Conservation (phyloP, 345 rosid genomes). For the Bruguiera sexangula region DNA sequence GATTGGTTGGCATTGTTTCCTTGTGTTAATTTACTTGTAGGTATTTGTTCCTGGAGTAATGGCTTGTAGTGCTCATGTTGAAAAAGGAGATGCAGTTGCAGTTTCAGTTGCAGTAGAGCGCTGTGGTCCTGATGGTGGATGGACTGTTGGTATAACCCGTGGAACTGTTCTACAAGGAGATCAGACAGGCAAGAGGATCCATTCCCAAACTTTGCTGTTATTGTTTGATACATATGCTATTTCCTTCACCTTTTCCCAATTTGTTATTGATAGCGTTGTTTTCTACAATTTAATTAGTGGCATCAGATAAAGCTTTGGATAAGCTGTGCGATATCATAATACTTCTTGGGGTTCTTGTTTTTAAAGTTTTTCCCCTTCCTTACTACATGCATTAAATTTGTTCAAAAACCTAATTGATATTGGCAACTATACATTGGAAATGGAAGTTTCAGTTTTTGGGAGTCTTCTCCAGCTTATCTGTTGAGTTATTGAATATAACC, state of each 20-base stretch:
- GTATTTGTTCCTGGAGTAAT: slow-evolving; percentile 91
- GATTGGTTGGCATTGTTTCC: slow-evolving; percentile 8
- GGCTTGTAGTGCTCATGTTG: slow-evolving; percentile 98
- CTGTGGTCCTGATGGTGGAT: slow-evolving; percentile 59
- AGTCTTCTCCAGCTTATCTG: no score
- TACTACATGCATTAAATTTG: no score
- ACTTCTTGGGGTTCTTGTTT: no score
- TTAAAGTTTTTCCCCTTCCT: no score
- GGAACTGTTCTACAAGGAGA: slow-evolving; percentile 85
- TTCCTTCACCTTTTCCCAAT: neutral
- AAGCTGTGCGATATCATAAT: neutral
- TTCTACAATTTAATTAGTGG: neutral
- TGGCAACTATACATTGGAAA: no score
- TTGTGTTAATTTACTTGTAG: slow-evolving; percentile 41
- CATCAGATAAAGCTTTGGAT: neutral
- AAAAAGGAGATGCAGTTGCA: slow-evolving; percentile 87
- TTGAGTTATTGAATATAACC: no score
- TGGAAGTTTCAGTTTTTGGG: no score
- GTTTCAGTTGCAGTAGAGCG: slow-evolving; percentile 94
- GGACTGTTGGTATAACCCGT: slow-evolving; percentile 80
- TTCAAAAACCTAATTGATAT: no score
- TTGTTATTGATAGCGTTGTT: neutral
- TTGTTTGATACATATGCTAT: neutral
- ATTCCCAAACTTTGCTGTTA: neutral
- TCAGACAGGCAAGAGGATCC: slow-evolving; percentile 50